These are phyloP conservation scores for Sonneratia caseolaris DNA, from an alignment of 345 rosid species.

Conservation along the genomic window DNA sequence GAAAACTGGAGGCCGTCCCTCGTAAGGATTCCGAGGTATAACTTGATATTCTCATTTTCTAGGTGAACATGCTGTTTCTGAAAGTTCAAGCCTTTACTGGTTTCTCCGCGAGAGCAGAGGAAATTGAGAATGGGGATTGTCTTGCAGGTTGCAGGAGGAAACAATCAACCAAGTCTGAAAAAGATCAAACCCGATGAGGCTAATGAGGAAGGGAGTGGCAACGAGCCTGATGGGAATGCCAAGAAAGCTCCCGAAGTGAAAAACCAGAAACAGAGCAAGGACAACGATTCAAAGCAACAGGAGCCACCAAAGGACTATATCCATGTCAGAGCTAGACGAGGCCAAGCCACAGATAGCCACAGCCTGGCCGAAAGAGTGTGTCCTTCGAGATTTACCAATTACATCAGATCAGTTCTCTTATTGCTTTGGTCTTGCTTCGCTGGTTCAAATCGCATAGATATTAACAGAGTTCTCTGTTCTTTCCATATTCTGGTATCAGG, in stretches of 20 bases:
- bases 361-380: conserved; percentile 92
- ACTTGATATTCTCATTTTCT: not conserved
- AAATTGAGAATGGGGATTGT: not conserved
- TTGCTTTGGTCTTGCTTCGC: not conserved
- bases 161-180: conserved; percentile 28
- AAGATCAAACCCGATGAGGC: conserved; percentile 45
- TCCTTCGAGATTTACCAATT: not conserved
- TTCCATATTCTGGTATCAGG: conserved; percentile 22
- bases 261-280: conserved; percentile 19
- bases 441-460: not conserved
- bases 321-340: conserved; percentile 92
- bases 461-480: not conserved
- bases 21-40: conserved; percentile 42
- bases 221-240: conserved; percentile 1
- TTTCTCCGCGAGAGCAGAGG: not conserved
- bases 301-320: conserved; percentile 80
- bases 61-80: not conserved
- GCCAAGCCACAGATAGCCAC: conserved; percentile 93
- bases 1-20: conserved; percentile 34
- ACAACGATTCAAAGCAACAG: conserved; percentile 36
- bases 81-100: not conserved
- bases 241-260: not conserved
- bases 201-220: conserved; percentile 18
- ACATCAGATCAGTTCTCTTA: not conserved
- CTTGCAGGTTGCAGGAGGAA: conserved; percentile 36